phyloP scores from a whole-genome alignment of 129 eudicot genomes.

The Cynara cardunculus region DNA sequence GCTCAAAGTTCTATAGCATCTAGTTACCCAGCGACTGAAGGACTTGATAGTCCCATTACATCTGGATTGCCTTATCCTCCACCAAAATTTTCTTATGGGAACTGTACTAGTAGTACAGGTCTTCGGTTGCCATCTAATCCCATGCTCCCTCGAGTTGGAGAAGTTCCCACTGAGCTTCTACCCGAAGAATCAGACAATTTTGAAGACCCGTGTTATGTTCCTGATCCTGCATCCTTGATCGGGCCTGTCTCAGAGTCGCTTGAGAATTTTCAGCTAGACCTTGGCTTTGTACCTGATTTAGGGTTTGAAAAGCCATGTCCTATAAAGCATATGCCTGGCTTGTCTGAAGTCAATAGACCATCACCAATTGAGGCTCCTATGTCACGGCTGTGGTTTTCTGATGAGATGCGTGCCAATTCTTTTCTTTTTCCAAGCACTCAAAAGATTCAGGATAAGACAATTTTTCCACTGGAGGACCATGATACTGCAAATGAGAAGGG shows the following conservation, averaged over 20 bases:
- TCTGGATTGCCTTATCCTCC: slow-evolving; percentile 52
- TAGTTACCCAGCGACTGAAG: slow-evolving; percentile 30
- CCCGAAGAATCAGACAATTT: slow-evolving; percentile 63
- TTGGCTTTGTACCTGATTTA: slow-evolving; percentile 52
- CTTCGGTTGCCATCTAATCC: slow-evolving; percentile 38
- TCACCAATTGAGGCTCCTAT: slow-evolving; percentile 78
- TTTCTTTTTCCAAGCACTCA: slow-evolving; percentile 41
- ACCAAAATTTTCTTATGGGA: slow-evolving; percentile 34
- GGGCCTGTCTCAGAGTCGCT: slow-evolving; percentile 83
- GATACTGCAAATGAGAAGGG: slow-evolving; percentile 42
- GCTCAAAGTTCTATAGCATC: slow-evolving; percentile 37
- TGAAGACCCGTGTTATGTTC: slow-evolving; percentile 85
- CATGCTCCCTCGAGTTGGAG: slow-evolving; percentile 32
- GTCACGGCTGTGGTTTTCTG: slow-evolving; percentile 48
- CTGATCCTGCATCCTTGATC: slow-evolving; percentile 60
- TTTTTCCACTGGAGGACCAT: slow-evolving; percentile 26
- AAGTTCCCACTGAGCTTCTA: slow-evolving; percentile 31
- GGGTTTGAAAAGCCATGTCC: slow-evolving; percentile 39
- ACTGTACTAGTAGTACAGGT: slow-evolving; percentile 29
- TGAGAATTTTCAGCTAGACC: slow-evolving; percentile 66
- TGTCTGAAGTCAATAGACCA: slow-evolving; percentile 46
- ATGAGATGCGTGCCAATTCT: slow-evolving; percentile 45
- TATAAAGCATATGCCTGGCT: slow-evolving; percentile 26
- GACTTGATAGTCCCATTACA: slow-evolving; percentile 57
- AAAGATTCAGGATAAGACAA: slow-evolving; percentile 27